Evolutionary conservation across 495 filamentous ascomycete genomes (phyloP).

Genomic region (Neurospora sp.): DNA sequence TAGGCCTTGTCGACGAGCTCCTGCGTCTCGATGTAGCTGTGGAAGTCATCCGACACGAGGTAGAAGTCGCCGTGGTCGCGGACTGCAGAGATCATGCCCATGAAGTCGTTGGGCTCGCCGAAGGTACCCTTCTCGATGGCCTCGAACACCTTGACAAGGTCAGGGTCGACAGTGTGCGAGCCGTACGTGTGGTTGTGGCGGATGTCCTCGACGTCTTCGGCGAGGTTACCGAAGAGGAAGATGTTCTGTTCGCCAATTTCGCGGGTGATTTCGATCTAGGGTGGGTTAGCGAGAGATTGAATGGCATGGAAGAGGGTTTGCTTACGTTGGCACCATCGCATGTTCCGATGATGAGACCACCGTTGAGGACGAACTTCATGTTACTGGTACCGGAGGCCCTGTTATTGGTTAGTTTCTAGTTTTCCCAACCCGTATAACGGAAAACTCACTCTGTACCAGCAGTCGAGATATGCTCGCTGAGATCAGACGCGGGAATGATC

Average conservation of each 20-base stretch:
- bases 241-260: conserved; percentile 95
- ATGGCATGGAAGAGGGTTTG: neutral
- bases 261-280: conserved; percentile 90
- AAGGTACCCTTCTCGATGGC: conserved; percentile 68
- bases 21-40: conserved; percentile 84
- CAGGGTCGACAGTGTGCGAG: conserved; percentile 61
- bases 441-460: conserved; percentile 74
- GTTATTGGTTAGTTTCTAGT: neutral
- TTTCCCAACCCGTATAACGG: conserved; percentile 38
- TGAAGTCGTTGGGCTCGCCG: conserved; percentile 64
- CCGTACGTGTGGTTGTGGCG: conserved; percentile 85
- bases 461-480: conserved; percentile 98
- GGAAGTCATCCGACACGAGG: conserved; percentile 93
- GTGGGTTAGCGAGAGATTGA: conserved; percentile 1
- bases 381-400: conserved; percentile 57
- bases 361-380: conserved; percentile 99
- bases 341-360: conserved; percentile 92
- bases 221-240: conserved; percentile 94
- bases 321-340: conserved; percentile 95
- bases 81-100: conserved; percentile 71
- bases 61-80: conserved; percentile 95
- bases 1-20: conserved; percentile 82
- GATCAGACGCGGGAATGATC: conserved; percentile 85
- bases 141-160: conserved; percentile 72
- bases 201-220: conserved; percentile 94